Evolutionary conservation across 1,284 basidiomycete genomes (phyloP).

Genomic region (Ceratobasidium sp.): DNA sequence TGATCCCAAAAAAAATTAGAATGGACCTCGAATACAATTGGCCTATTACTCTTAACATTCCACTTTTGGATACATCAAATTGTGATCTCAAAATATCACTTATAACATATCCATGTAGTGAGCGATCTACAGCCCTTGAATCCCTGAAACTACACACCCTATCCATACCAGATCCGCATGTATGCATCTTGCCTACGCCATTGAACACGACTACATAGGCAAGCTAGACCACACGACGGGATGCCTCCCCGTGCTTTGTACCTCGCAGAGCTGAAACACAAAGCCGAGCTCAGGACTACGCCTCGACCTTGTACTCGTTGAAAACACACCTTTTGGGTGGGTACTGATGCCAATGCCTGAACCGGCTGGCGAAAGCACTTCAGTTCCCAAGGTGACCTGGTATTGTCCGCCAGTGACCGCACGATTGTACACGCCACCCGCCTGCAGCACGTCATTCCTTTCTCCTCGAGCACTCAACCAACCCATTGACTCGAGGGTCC

Average conservation of each 20-base stretch:
- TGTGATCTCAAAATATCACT: neutral
- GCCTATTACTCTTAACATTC: neutral
- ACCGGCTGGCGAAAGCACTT: conserved; percentile 6
- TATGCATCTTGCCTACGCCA: neutral
- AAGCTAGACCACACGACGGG: neutral
- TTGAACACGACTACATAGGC: neutral
- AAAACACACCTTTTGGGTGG: conserved; percentile 5
- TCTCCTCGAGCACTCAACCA: neutral
- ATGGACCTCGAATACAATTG: neutral
- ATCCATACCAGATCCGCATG: conserved; percentile 3
- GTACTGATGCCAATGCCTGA: conserved; percentile 1
- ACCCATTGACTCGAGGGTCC: neutral
- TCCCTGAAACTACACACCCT: conserved; percentile 11
- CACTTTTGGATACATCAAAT: neutral
- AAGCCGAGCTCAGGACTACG: neutral
- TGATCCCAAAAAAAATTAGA: neutral
- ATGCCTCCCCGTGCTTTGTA: neutral
- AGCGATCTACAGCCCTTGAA: neutral
- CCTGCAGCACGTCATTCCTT: neutral
- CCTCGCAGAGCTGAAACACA: conserved; percentile 16
- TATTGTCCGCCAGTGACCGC: conserved; percentile 7
- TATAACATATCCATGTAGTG: neutral
- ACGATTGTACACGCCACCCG: neutral
- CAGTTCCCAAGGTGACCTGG: conserved; percentile 13
- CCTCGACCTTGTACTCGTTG: conserved; percentile 16